These are phyloP conservation scores for Dactylis glomerata DNA, from an alignment of 176 grass and related monocot species.

Conservation along the genomic window DNA sequence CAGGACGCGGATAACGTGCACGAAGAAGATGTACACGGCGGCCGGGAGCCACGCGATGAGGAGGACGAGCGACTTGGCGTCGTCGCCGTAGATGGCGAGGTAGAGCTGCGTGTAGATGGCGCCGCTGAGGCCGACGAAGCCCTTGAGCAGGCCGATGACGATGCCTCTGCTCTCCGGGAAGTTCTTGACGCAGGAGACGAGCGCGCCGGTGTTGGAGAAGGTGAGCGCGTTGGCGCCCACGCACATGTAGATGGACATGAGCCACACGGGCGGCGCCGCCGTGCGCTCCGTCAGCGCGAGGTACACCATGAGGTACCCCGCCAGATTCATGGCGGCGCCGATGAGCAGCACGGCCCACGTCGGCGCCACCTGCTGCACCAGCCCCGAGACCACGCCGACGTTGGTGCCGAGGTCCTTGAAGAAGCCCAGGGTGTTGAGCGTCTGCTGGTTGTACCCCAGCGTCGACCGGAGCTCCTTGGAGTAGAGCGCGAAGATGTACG, in stretches of 20 bases:
- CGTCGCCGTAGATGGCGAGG: constrained; percentile 52
- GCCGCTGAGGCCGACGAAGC: constrained; percentile 78
- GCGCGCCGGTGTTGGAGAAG: constrained; percentile 65
- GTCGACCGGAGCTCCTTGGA: constrained; percentile 28
- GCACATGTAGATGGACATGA: constrained; percentile 46
- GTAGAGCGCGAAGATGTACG: constrained; percentile 45
- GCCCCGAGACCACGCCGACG: constrained; percentile 43
- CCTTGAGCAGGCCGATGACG: constrained; percentile 76
- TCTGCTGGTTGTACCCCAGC: constrained; percentile 45
- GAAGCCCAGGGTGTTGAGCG: constrained; percentile 36
- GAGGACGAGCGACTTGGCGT: constrained; percentile 37
- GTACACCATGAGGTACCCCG: constrained; percentile 38
- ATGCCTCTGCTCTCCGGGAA: constrained; percentile 62
- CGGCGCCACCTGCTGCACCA: constrained; percentile 41
- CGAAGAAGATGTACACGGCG: constrained; percentile 49
- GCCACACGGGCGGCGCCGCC: constrained; percentile 21
- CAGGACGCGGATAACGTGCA: constrained; percentile 49
- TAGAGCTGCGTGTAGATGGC: constrained; percentile 91
- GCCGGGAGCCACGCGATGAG: constrained; percentile 60
- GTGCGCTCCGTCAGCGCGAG: constrained; percentile 19
- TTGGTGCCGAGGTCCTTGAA: constrained; percentile 55
- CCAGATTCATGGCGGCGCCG: constrained; percentile 35
- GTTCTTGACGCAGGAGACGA: constrained; percentile 73
- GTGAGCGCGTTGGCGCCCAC: constrained; percentile 36
- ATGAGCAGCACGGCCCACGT: constrained; percentile 36